Conservation (phyloP, 2,329 filamentous ascomycete species). For the Stagonosporopsis cucurbitacearum region DNA sequence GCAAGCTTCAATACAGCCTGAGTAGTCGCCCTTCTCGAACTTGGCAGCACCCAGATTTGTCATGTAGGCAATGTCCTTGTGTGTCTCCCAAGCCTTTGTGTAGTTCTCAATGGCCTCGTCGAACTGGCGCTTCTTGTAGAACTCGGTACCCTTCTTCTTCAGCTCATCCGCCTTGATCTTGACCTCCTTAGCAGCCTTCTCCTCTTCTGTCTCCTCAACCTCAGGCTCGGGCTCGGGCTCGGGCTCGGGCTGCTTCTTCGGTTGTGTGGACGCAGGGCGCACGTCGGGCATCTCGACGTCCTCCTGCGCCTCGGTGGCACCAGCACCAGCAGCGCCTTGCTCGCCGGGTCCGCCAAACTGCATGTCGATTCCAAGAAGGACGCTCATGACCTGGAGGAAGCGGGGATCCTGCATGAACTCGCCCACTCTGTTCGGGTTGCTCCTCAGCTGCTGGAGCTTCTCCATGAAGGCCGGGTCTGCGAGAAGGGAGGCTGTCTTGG, state of each 20-base stretch:
- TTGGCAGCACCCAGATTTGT: slow-evolving; percentile 95
- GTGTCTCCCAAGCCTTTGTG: slow-evolving; percentile 87
- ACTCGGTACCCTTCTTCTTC: slow-evolving; percentile 90
- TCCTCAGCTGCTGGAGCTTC: slow-evolving; percentile 81
- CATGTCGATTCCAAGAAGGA: slow-evolving; percentile 94
- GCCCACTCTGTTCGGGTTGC: slow-evolving; percentile 79
- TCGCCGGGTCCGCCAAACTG: slow-evolving; percentile 65
- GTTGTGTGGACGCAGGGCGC: slow-evolving; percentile 60
- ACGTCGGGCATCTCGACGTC: slow-evolving; percentile 81
- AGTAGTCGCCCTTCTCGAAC: slow-evolving; percentile 95
- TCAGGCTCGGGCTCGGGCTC: slow-evolving; percentile 77
- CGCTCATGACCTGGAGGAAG: slow-evolving; percentile 92
- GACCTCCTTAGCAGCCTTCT: slow-evolving; percentile 81
- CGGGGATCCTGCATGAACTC: slow-evolving; percentile 87
- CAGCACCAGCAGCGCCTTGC: slow-evolving; percentile 48
- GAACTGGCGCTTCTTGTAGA: slow-evolving; percentile 98
- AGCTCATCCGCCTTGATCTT: slow-evolving; percentile 93
- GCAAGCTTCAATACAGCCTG: slow-evolving; percentile 85
- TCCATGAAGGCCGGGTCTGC: slow-evolving; percentile 87
- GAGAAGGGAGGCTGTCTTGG: slow-evolving; percentile 85
- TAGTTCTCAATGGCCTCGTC: slow-evolving; percentile 95
- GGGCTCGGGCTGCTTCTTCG: slow-evolving; percentile 54
- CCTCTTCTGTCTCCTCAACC: slow-evolving; percentile 86
- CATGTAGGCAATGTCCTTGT: slow-evolving; percentile 97
- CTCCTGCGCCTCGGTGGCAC: slow-evolving; percentile 64